Percentiles rank a stretch among this genome's conserved stretches.
Conservation (phyloP, 257 asterid species). For the Catharanthus roseus region DNA sequence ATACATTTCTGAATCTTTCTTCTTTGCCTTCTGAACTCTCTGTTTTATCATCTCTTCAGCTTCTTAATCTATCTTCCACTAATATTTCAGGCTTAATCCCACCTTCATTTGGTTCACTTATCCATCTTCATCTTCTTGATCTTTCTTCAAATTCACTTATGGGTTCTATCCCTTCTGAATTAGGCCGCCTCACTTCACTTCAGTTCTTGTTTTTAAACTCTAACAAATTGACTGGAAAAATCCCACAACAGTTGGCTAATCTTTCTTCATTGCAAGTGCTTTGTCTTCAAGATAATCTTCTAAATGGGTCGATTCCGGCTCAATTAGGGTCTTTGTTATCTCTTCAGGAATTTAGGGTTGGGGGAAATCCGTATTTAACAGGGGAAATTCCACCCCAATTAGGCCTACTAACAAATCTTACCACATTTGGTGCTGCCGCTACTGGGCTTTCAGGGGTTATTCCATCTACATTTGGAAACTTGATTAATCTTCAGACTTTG, state of each 20-base stretch:
- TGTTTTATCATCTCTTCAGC: constrained; percentile 70
- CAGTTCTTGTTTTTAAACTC: constrained; percentile 78
- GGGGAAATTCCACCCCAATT: constrained; percentile 75
- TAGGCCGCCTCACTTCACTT: constrained; percentile 50
- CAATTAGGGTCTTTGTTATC: constrained; percentile 61
- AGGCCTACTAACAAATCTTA: constrained; percentile 64
- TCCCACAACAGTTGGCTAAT: constrained; percentile 60
- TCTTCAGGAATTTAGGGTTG: constrained; percentile 77
- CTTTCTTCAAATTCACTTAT: constrained; percentile 66
- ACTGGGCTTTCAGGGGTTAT: constrained; percentile 71
- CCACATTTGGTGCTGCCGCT: constrained; percentile 83
- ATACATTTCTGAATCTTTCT: constrained; percentile 77
- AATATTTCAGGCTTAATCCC: constrained; percentile 82
- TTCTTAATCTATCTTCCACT: constrained; percentile 79
- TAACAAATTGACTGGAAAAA: constrained; percentile 51
- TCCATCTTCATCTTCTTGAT: constrained; percentile 63
- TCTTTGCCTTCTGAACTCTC: constrained; percentile 61
- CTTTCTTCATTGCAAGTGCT: constrained; percentile 71
- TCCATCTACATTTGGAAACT: constrained; percentile 73
- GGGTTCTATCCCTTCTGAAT: constrained; percentile 58
- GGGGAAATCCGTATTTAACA: constrained; percentile 61
- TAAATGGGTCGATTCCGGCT: constrained; percentile 67
- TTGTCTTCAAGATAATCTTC: constrained; percentile 76
- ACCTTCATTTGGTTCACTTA: constrained; percentile 47
- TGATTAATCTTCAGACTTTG: constrained; percentile 60